phyloP scores from a whole-genome alignment of 768 basidiomycete species.

The Hortiboletus flavorubellus region DNA sequence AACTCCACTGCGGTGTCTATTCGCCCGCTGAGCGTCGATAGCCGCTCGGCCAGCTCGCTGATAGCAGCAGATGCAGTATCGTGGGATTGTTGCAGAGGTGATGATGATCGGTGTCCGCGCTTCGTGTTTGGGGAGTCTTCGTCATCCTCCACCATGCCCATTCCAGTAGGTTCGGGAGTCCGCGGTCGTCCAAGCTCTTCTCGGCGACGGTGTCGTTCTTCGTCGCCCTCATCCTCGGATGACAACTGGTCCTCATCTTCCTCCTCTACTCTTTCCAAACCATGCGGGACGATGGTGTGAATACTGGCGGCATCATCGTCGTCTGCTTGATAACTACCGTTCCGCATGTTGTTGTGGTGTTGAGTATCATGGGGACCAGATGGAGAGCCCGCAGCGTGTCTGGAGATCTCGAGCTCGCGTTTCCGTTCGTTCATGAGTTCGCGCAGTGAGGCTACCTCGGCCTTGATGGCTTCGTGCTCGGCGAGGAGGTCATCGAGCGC shows the following conservation, averaged over 20 bases:
- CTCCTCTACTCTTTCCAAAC: conserved; percentile 69
- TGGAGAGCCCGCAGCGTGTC: conserved; percentile 22
- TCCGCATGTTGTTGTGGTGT: conserved; percentile 17
- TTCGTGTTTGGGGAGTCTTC: conserved; percentile 33
- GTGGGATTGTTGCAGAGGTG: conserved; percentile 17
- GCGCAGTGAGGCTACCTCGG: conserved; percentile 69
- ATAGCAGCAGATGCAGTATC: conserved; percentile 36
- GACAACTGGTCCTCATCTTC: conserved; percentile 62
- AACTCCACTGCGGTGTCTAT: conserved; percentile 74
- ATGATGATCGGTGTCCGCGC: conserved; percentile 15
- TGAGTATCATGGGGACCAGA: conserved; percentile 20
- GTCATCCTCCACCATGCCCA: conserved; percentile 48
- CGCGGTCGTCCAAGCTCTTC: conserved; percentile 67
- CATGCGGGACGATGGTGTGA: conserved; percentile 64
- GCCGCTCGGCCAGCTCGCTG: conserved; percentile 58
- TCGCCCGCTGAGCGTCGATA: conserved; percentile 62
- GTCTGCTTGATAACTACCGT: conserved; percentile 39
- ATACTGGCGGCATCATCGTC: conserved; percentile 75
- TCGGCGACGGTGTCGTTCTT: conserved; percentile 42
- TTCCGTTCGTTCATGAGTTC: conserved; percentile 69
- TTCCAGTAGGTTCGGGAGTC: conserved; percentile 76
- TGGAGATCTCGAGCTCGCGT: conserved; percentile 41
- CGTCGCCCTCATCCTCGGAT: conserved; percentile 40
- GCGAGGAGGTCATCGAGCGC: conserved; percentile 76
- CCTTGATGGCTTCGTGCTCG: conserved; percentile 82